Conservation (phyloP, 805 yeast genomes). For the Teunomyces funiuensis region DNA sequence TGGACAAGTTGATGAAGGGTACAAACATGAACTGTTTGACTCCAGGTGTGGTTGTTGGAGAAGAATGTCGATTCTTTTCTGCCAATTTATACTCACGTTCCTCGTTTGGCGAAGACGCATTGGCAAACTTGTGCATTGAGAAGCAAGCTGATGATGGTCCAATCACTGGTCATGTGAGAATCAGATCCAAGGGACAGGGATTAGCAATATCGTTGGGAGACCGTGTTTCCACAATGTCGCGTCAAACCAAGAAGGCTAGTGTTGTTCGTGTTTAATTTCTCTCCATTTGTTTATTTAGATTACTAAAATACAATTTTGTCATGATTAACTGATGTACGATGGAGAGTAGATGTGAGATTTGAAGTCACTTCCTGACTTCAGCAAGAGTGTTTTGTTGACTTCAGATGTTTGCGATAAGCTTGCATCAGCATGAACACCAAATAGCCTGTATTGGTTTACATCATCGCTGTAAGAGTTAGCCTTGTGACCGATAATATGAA, state of each 20-base stretch:
- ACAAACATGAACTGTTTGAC: slow-evolving; percentile 95
- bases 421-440: slow-evolving; percentile 13
- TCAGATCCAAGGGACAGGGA: slow-evolving; percentile 97
- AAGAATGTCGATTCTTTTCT: slow-evolving; percentile 86
- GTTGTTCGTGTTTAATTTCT: slow-evolving; percentile 10
- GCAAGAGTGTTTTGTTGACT: slow-evolving; percentile 3
- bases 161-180: slow-evolving; percentile 90
- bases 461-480: slow-evolving; percentile 11
- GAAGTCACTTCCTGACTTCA: not conserved
- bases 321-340: not conserved
- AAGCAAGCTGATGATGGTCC: slow-evolving; percentile 69
- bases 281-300: slow-evolving; percentile 3
- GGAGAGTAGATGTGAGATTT: not conserved
- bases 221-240: slow-evolving; percentile 81
- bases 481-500: slow-evolving; percentile 6
- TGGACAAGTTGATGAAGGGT: slow-evolving; percentile 71
- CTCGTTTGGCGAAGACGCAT: slow-evolving; percentile 95
- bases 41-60: slow-evolving; percentile 86
- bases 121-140: slow-evolving; percentile 94
- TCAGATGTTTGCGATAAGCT: slow-evolving; percentile 10
- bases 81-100: slow-evolving; percentile 92
- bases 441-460: slow-evolving; percentile 6
- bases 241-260: slow-evolving; percentile 32
- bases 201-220: slow-evolving; percentile 94
- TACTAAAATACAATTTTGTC: slow-evolving; percentile 4